Percentiles rank a stretch among this genome's conserved stretches.
These are phyloP conservation scores for Leavenworthia alabamica DNA, from an alignment of 345 rosid species.

Conservation along the genomic window DNA sequence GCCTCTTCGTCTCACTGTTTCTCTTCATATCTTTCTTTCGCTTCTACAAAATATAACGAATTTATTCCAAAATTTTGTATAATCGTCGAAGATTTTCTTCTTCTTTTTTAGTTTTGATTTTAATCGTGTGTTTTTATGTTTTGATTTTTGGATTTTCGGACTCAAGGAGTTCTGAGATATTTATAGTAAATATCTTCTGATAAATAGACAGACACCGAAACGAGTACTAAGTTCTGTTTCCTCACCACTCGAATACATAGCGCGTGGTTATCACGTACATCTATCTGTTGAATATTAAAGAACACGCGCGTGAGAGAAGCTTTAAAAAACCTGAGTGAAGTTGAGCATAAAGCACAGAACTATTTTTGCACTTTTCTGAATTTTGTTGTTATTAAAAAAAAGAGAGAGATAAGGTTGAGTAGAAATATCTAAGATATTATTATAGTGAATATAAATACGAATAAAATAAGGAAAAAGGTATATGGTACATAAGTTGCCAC, in stretches of 20 bases:
- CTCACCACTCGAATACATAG: neutral
- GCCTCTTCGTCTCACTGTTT: conserved; percentile 29
- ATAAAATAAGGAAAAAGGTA: neutral
- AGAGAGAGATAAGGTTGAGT: conserved; percentile 23
- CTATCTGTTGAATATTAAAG: neutral
- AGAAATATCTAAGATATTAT: conserved; percentile 30
- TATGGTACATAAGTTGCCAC: conserved; percentile 25
- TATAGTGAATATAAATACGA: neutral
- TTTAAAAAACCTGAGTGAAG: neutral
- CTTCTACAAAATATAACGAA: neutral
- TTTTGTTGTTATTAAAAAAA: neutral
- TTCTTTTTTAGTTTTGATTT: neutral
- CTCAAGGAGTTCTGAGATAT: conserved; percentile 21
- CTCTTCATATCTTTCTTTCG: conserved; percentile 17
- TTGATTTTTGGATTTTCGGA: neutral
- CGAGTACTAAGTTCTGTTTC: conserved; percentile 13
- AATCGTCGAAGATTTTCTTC: neutral
- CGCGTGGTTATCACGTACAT: neutral
- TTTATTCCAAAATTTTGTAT: neutral
- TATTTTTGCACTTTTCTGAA: conserved; percentile 27
- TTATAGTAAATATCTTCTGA: conserved; percentile 32
- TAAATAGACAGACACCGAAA: conserved; percentile 15
- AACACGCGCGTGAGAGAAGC: conserved; percentile 13
- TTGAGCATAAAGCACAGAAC: conserved; percentile 10
- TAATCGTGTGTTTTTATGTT: neutral